These are phyloP conservation scores for Dictyostelium intermedium DNA, from an alignment of 78 protist genomes.

Conservation along the genomic window DNA sequence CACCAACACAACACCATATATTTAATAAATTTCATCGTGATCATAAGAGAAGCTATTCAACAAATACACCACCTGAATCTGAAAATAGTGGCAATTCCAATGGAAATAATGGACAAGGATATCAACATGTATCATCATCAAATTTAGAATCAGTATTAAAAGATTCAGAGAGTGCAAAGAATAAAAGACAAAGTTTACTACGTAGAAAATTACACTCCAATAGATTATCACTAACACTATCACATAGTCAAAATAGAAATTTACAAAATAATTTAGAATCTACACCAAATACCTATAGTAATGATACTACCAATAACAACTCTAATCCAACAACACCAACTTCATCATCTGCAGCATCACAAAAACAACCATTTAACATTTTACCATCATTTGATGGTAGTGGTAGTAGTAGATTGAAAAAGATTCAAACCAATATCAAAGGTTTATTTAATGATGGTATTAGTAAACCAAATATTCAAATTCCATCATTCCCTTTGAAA, in stretches of 20 bases:
- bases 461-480: not conserved
- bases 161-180: not conserved
- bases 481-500: not conserved
- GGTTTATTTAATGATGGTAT: constrained; percentile 42
- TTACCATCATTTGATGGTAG: constrained; percentile 28
- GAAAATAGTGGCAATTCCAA: not conserved
- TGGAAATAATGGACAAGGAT: not conserved
- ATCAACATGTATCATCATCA: not conserved
- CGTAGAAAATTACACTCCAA: constrained; percentile 24
- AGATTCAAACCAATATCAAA: constrained; percentile 7
- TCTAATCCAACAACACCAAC: not conserved
- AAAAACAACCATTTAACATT: not conserved
- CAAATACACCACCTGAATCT: not conserved
- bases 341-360: not conserved
- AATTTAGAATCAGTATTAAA: not conserved
- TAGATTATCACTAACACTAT: constrained; percentile 57
- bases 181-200: constrained; percentile 27
- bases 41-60: constrained; percentile 32
- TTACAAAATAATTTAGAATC: not conserved
- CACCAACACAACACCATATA: not conserved
- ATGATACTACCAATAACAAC: not conserved
- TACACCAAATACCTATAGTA: not conserved
- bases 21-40: constrained; percentile 3
- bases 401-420: constrained; percentile 24
- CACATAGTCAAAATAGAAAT: constrained; percentile 19